Conservation (phyloP, 1,284 basidiomycete genomes). For the Sutorius eximius region DNA sequence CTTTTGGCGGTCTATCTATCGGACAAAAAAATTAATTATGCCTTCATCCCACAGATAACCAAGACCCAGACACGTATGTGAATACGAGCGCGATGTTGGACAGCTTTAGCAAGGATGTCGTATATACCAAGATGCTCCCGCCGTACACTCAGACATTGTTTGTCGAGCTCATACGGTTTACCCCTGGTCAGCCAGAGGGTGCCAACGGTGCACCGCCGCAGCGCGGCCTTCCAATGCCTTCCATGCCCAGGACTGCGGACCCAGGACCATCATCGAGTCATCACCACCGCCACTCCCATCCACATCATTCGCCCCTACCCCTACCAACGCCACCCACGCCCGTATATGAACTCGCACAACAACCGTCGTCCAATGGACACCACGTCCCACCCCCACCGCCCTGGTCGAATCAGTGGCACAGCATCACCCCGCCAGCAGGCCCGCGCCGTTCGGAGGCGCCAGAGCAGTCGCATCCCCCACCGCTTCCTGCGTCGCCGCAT, state of each 20-base stretch:
- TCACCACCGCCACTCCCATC: slow-evolving; percentile 26
- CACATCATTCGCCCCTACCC: slow-evolving; percentile 35
- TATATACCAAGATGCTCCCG: slow-evolving; percentile 62
- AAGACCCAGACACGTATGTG: slow-evolving; percentile 57
- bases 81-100: slow-evolving; percentile 73
- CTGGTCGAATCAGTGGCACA: slow-evolving; percentile 60
- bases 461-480: slow-evolving; percentile 25
- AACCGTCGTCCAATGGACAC: slow-evolving; percentile 32
- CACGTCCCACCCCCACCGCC: slow-evolving; percentile 62
- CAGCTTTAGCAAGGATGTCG: slow-evolving; percentile 66
- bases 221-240: slow-evolving; percentile 25
- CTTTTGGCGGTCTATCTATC: background rate
- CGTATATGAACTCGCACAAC: slow-evolving; percentile 35
- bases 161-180: slow-evolving; percentile 70
- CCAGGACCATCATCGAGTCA: slow-evolving; percentile 32
- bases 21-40: slow-evolving; percentile 3
- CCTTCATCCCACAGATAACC: slow-evolving; percentile 39
- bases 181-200: slow-evolving; percentile 48
- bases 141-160: slow-evolving; percentile 69
- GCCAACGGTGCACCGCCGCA: slow-evolving; percentile 29
- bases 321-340: slow-evolving; percentile 36
- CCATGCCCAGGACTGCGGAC: slow-evolving; percentile 29
- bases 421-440: slow-evolving; percentile 27
- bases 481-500: slow-evolving; percentile 33
- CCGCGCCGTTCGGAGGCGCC: slow-evolving; percentile 27